Evolutionary conservation across 768 basidiomycete species (phyloP), one percentile per base, ranked within the genome.

Genomic region (Rubroboletus pulcherrimus): DNA sequence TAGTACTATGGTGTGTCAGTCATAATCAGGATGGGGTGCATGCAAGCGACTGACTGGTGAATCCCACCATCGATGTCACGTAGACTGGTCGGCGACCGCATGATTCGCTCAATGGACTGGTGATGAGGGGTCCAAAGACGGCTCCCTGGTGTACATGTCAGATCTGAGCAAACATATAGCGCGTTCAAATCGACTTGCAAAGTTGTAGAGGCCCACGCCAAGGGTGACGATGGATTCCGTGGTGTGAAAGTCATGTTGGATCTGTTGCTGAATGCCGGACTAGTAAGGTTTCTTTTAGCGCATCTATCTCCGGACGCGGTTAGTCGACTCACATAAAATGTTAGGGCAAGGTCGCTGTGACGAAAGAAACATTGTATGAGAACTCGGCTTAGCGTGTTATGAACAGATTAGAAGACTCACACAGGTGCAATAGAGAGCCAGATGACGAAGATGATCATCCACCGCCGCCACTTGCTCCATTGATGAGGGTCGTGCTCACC

Each of bases 381-480:
- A 49, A 30, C 9, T 17, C 35, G 6, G 8, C 1, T 21, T 21
- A 21, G 21, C 10, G 14, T 21, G 14, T 2, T 1, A 50, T 7
- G 26, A 24, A 44, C 11, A n/a, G n/a, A n/a, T n/a, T 8, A 26
- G 26, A 44, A 17, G 14, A 54, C 68, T 49, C n/a, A 68, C 68
- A 70, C 59, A 12, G 69, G 68, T 31, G 69, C 69, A 19, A 71
- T 69, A 14, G 57, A 53, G 34, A 66, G 62, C 67, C 64, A 71
- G 42, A 70, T 49, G 17, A 70, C 63, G 31, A 71, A 57, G n/a
- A 54, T 47, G 31, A 71, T 69, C 54, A 56, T 50, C 60, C 68
- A 70, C 31, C 68, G 62, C 12, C 61, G 59, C 63, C 47, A 59
- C 45, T 66, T 70, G 61, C 51, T 63, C 68, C 67, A 69, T 46